Base-by-base conservation (phyloP, 352 stramenopile species). In the Pythium angustatum region DNA sequence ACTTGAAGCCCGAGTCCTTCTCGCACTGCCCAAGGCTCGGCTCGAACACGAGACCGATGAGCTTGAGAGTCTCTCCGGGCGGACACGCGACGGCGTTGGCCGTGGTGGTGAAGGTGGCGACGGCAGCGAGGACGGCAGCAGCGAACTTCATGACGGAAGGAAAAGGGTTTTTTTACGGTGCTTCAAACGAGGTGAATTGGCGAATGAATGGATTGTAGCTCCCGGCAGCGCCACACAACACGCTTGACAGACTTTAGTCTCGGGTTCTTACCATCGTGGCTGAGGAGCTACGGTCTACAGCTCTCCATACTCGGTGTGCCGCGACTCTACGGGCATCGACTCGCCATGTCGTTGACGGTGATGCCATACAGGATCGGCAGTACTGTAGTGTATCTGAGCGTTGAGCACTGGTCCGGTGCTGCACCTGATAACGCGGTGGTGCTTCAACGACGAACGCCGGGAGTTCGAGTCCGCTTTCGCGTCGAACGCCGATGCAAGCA, bases 21-120 rank as follows among this genome's bases (percentile, higher is more conserved):
- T 64, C 31, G 33, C 57, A 64, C 44, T 56, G 21, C 22, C 1
- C 2, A 19, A 64, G 57, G 9, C 17, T 26, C 17, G 44, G 44
- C 34, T 64, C 57, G 28, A 30, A 36, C 17, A 45, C 57, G 33
- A 64, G 57, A 31, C 26, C 12, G 6, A 64, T 21, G 22, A 64
- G 57, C 44, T 56, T 56, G 15, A 27, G 1, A 5, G 17, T 22
- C 24, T 64, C 57, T 1, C 22, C 21, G 4, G 22, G 21, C 3
- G 57, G 57, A 45, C 57, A 64, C 41, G 22, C 33, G 9, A 21
- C 10, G 21, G 15, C 21, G n/a, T 43, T 33, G 34, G 40, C 40
- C 2, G 27, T 22, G 40, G 54, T 26, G 54, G 54, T 40, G 41
- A 62, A 24, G 26, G 54, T 28, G 52, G 52, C 36, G 34, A 59